Evolutionary conservation across 306 rosid genomes (phyloP), one percentile per base, ranked within the genome.

Genomic region (Vigna nakashimae): DNA sequence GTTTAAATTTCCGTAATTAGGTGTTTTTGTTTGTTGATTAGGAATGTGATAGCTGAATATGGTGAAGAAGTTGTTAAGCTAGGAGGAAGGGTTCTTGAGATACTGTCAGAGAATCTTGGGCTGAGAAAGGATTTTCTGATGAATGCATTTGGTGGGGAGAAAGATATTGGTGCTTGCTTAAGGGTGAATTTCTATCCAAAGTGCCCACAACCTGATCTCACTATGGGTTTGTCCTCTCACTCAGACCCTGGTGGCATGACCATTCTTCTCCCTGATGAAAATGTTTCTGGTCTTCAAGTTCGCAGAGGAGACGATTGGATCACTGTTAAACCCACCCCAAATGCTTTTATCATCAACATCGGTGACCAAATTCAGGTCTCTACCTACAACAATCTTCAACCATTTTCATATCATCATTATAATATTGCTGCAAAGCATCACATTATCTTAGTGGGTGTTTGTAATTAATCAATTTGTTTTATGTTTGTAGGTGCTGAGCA

Each of bases 211-310:
- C 98, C 98, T 1, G 93, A 93, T 43, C 90, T 89, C 3, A 89
- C 98, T 1, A 86, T 93, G 1, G 98, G 98, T 3, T 81, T 93
- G 26, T 93, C 98, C n/a, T 38, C 91, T 1, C 98, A 93, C 84
- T 93, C 98, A 0, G 98, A 93, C 36, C 98, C 98, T 2, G 98
- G 98, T 1, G 97, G 93, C 2, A 67, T 93, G 74, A 91, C 98
- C 52, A 85, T 93, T 81, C 92, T 93, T 38, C 77, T 93, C 4
- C 97, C 98, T 1, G 98, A 93, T 20, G 91, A 89, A 13, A 40
- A 84, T 58, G 97, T 93, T 3, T 76, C 93, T 6, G 98, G 98
- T 2, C 98, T 93, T 49, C 98, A 93, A 84, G 89, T 93, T 2
- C 89, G 75, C 4, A 80, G 69, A 3, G 86, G 76, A 15, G 74